A percentile compares a stretch with the other conserved stretches of the same genome.
Evolutionary conservation across 1,284 basidiomycete genomes (phyloP).

Genomic region (Malassezia brasiliensis): DNA sequence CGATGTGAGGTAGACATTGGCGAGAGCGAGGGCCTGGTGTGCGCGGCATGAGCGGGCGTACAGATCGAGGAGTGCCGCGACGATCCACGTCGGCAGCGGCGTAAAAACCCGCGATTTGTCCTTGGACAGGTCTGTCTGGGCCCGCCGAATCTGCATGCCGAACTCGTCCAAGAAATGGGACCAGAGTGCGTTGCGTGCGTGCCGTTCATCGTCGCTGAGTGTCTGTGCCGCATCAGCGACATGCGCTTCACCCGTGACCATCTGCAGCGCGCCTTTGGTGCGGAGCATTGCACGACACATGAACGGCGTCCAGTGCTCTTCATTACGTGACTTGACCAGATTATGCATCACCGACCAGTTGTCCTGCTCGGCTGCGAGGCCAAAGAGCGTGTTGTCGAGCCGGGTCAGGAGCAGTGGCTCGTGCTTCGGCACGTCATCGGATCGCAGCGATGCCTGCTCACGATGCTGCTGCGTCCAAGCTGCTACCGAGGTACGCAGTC

Average conservation of each 20-base stretch:
- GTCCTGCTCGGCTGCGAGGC: constrained; percentile 8
- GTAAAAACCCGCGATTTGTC: not conserved
- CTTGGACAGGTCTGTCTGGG: not conserved
- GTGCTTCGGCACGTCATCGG: not conserved
- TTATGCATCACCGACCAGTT: constrained; percentile 9
- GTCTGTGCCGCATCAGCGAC: not conserved
- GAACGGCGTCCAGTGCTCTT: constrained; percentile 5
- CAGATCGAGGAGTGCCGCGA: constrained; percentile 3
- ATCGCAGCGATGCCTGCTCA: not conserved
- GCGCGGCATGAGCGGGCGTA: constrained; percentile 2
- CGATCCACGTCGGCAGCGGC: constrained; percentile 6
- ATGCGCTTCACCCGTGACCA: not conserved
- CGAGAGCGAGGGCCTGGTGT: not conserved
- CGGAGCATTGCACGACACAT: constrained; percentile 16
- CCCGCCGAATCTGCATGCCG: not conserved
- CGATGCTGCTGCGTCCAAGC: not conserved
- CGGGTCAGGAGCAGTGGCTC: not conserved
- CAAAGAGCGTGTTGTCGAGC: constrained; percentile 10
- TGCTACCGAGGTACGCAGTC: not conserved
- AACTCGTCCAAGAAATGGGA: constrained; percentile 7
- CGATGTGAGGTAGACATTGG: not conserved
- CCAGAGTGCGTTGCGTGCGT: constrained; percentile 2
- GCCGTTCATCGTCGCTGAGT: not conserved
- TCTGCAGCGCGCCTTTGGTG: constrained; percentile 2
- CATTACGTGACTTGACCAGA: not conserved